These are phyloP conservation scores for Chlorella vulgaris DNA, from an alignment of 139 green algal species.

Conservation along the genomic window DNA sequence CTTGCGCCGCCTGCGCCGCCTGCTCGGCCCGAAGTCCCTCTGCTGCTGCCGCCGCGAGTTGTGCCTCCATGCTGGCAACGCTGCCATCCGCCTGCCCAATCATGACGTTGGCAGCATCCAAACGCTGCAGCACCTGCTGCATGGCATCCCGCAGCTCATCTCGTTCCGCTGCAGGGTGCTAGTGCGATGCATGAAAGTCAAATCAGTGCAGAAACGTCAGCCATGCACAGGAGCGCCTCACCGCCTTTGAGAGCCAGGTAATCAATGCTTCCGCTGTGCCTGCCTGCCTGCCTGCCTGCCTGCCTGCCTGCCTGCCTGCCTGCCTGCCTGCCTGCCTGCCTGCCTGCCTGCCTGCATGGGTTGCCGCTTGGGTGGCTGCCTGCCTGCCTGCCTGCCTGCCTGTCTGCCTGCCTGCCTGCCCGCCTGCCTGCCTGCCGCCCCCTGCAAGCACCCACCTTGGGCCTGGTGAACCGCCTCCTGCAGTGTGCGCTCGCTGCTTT, in stretches of 20 bases:
- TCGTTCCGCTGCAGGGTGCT: conserved; percentile 14
- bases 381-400: too few species aligned
- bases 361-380: too few species aligned
- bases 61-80: not conserved
- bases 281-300: too few species aligned
- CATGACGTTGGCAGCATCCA: not conserved
- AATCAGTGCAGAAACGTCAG: not conserved
- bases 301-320: too few species aligned
- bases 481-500: conserved; percentile 2
- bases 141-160: conserved; percentile 24
- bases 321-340: too few species aligned
- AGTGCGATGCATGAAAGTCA: not conserved
- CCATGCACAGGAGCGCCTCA: not conserved
- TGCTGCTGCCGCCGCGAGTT: not conserved
- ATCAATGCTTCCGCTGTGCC: not conserved
- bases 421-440: not conserved
- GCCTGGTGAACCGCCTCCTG: conserved; percentile 23
- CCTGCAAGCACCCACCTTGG: conserved; percentile 2
- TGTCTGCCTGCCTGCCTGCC: not conserved
- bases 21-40: not conserved
- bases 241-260: not conserved
- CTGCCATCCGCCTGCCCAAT: conserved; percentile 8
- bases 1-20: not conserved
- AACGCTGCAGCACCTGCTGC: conserved; percentile 10
- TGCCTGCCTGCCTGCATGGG: too few species aligned